Conservation (phyloP, 352 stramenopile species). For the Pythium aquatile region DNA sequence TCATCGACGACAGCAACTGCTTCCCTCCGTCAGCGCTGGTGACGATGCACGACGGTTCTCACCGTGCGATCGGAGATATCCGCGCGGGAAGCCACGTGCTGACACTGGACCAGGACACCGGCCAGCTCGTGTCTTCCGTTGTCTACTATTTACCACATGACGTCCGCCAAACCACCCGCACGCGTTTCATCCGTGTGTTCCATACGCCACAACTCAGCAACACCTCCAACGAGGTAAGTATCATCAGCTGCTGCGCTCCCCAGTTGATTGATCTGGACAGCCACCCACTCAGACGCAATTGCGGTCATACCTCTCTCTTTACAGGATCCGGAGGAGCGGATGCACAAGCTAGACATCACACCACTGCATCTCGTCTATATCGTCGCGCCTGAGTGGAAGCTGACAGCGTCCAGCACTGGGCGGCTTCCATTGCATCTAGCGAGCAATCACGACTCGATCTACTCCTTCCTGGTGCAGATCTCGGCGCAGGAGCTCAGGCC, state of each 20-base stretch:
- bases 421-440: constrained; percentile 4
- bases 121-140: constrained; percentile 37
- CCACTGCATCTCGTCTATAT: constrained; percentile 25
- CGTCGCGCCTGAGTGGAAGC: constrained; percentile 11
- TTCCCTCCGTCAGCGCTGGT: constrained; percentile 56
- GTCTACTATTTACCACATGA: constrained; percentile 76
- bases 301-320: constrained; percentile 9
- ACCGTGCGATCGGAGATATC: constrained; percentile 34
- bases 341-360: constrained; percentile 14
- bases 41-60: constrained; percentile 22
- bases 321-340: constrained; percentile 13
- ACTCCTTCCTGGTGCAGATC: constrained; percentile 37
- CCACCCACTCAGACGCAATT: constrained; percentile 4
- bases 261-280: background rate
- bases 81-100: constrained; percentile 52
- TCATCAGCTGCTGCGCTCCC: constrained; percentile 1
- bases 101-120: constrained; percentile 35
- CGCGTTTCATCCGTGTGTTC: constrained; percentile 22
- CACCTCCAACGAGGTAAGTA: background rate
- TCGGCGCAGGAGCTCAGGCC: constrained; percentile 43
- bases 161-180: constrained; percentile 11
- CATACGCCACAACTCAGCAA: constrained; percentile 5
- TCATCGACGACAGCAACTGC: constrained; percentile 53
- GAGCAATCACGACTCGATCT: background rate
- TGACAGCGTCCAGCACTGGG: background rate